These are phyloP conservation scores for Penicillium daleae DNA, from an alignment of 495 filamentous ascomycete genomes.

Conservation along the genomic window DNA sequence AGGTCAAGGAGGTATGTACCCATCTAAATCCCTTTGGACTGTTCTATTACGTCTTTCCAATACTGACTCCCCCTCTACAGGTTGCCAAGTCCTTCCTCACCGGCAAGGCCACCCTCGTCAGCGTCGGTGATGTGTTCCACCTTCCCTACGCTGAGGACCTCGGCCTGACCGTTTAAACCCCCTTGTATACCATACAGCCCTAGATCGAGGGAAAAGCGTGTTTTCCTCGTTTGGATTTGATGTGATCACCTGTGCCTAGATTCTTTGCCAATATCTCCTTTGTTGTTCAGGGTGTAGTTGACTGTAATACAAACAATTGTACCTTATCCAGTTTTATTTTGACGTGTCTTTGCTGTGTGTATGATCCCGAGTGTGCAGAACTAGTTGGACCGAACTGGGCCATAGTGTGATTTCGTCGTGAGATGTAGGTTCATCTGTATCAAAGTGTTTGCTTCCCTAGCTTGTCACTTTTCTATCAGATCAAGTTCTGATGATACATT, in stretches of 20 bases:
- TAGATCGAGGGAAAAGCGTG: constrained; percentile 47
- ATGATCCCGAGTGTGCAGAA: no score
- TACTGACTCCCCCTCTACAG: constrained; percentile 49
- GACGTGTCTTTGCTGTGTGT: background rate
- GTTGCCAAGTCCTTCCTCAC: constrained; percentile 82
- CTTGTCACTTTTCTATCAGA: no score
- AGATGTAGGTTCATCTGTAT: no score
- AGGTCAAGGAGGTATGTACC: constrained; percentile 81
- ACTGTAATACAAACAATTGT: constrained; percentile 58
- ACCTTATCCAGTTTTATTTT: constrained; percentile 34
- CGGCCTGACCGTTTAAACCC: constrained; percentile 83
- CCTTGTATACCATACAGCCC: constrained; percentile 49
- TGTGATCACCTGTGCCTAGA: constrained; percentile 46
- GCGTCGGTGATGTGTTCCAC: constrained; percentile 77
- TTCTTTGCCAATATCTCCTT: constrained; percentile 47
- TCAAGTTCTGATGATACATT: no score
- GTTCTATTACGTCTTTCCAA: constrained; percentile 2
- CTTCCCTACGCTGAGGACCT: constrained; percentile 93
- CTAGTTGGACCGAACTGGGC: no score
- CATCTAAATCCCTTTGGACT: background rate
- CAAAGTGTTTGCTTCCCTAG: no score
- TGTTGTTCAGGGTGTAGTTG: constrained; percentile 48
- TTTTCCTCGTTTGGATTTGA: constrained; percentile 39
- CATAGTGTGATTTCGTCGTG: no score
- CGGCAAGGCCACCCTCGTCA: constrained; percentile 83